These are phyloP conservation scores for Thamnidium elegans DNA, from an alignment of 192 early-diverging fungal genomes.

Conservation along the genomic window DNA sequence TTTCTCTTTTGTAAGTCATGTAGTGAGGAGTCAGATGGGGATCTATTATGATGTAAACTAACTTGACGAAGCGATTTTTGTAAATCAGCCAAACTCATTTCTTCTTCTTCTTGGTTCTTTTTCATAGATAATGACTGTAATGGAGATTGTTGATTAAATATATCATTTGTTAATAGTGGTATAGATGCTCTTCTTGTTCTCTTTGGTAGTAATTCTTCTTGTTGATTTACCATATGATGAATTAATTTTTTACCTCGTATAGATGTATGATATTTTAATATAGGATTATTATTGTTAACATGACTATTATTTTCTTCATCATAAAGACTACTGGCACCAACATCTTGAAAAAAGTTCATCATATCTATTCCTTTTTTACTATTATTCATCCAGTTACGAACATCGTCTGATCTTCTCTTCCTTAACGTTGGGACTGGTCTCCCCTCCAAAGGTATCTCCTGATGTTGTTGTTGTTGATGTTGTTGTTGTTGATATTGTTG, in stretches of 20 bases:
- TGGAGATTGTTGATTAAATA: neutral
- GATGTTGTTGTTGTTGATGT: neutral
- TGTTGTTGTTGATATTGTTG: neutral
- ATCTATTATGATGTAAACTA: neutral
- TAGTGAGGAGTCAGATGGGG: neutral
- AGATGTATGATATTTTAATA: slow-evolving; percentile 21
- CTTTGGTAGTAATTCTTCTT: neutral
- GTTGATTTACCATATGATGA: no score
- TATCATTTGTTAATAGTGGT: neutral
- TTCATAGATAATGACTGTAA: neutral
- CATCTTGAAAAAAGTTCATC: slow-evolving; percentile 22
- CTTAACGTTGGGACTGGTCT: neutral
- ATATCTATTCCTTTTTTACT: slow-evolving; percentile 5
- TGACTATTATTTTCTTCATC: slow-evolving; percentile 2
- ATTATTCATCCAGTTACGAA: slow-evolving; percentile 24
- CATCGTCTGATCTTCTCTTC: slow-evolving; percentile 26
- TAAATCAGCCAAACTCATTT: slow-evolving; percentile 12
- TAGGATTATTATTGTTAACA: neutral
- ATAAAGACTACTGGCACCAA: neutral
- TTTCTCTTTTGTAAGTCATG: neutral
- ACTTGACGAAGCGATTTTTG: slow-evolving; percentile 13
- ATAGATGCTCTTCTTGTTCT: neutral
- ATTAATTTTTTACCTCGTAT: slow-evolving; percentile 11
- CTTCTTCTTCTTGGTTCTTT: slow-evolving; percentile 13
- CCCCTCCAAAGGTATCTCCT: neutral